phyloP scores from a whole-genome alignment of 2,329 filamentous ascomycete species.

The Graphilbum sp. region DNA sequence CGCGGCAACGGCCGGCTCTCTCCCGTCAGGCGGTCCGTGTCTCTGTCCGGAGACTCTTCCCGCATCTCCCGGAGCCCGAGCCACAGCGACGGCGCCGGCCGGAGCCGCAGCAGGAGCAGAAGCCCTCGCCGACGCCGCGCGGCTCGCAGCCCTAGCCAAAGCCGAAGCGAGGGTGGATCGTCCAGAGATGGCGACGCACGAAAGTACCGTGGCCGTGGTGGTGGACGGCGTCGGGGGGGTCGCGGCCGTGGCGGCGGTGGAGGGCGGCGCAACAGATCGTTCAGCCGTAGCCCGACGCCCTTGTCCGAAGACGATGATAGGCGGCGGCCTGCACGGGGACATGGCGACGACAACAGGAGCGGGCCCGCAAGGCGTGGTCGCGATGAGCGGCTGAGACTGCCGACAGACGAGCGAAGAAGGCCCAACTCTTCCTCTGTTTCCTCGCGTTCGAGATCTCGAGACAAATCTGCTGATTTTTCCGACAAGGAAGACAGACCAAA shows the following conservation, averaged over 20 bases:
- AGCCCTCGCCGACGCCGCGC: too few species aligned
- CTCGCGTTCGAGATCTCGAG: constrained; percentile 29
- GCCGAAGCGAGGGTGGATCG: constrained; percentile 12
- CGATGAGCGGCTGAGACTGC: not conserved
- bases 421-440: constrained; percentile 36
- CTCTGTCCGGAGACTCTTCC: not conserved
- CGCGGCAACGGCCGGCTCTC: not conserved
- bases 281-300: too few species aligned
- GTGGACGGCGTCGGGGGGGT: not conserved
- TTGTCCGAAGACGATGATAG: not conserved
- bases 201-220: not conserved
- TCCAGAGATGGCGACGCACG: not conserved
- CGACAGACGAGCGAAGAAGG: constrained; percentile 17
- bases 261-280: not conserved
- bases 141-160: constrained; percentile 2
- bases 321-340: not conserved
- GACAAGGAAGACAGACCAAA: constrained; percentile 26
- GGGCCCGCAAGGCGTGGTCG: too few species aligned
- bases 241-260: not conserved
- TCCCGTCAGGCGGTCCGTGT: not conserved
- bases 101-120: not conserved
- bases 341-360: not conserved
- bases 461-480: constrained; percentile 41
- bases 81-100: not conserved
- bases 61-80: not conserved